Percentiles rank a stretch among this genome's conserved stretches.
These are phyloP conservation scores for Salicornia ramosissima DNA, from an alignment of 148 eudicot genomes.

Conservation along the genomic window DNA sequence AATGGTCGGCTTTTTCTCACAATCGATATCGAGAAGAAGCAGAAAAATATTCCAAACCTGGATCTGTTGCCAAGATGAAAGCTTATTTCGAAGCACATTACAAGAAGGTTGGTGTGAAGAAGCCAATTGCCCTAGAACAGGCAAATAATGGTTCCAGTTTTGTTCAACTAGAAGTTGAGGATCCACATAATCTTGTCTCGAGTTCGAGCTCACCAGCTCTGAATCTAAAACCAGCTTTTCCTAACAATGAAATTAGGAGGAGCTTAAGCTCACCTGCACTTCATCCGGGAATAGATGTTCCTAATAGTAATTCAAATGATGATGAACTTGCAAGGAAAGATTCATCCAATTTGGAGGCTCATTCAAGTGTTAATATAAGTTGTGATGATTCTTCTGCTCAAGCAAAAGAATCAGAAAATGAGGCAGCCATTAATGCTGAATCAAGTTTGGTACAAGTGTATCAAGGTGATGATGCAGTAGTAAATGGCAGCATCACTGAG, in stretches of 20 bases:
- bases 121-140: conserved; percentile 59
- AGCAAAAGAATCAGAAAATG: conserved; percentile 15
- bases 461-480: conserved; percentile 9
- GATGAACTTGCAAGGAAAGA: conserved; percentile 21
- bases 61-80: conserved; percentile 84
- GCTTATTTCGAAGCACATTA: conserved; percentile 85
- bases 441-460: conserved; percentile 6
- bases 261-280: conserved; percentile 13
- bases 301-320: background rate
- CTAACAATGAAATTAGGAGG: conserved; percentile 2
- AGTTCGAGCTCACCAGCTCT: conserved; percentile 16
- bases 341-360: conserved; percentile 16
- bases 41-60: conserved; percentile 67
- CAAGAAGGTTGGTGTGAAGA: conserved; percentile 64
- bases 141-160: conserved; percentile 23
- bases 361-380: conserved; percentile 20
- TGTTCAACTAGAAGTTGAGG: conserved; percentile 16
- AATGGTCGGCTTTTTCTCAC: conserved; percentile 61
- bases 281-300: conserved; percentile 13
- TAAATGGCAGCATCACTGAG: conserved; percentile 17
- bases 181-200: conserved; percentile 3
- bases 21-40: conserved; percentile 85
- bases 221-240: conserved; percentile 8
- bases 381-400: conserved; percentile 10
- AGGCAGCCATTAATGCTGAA: conserved; percentile 21